Evolutionary conservation across 2,329 filamentous ascomycete species (phyloP).

Genomic region (Plectosphaerella cucumerina): DNA sequence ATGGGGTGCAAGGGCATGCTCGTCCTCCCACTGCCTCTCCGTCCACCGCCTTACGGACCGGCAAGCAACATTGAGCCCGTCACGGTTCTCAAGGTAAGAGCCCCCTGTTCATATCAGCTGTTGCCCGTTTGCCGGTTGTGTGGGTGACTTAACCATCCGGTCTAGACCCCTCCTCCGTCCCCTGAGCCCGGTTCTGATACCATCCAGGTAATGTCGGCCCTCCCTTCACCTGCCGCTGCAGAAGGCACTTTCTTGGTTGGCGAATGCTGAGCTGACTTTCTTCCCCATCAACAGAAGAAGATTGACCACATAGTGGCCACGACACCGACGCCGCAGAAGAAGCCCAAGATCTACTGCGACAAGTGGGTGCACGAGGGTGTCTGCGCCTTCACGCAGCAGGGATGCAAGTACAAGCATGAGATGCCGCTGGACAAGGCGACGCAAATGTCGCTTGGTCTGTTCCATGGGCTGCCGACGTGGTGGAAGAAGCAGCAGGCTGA

Average conservation of each 20-base stretch:
- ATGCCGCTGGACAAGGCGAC: slow-evolving; percentile 70
- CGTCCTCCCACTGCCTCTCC: slow-evolving; percentile 38
- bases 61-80: slow-evolving; percentile 32
- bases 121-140: slow-evolving; percentile 1
- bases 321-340: slow-evolving; percentile 35
- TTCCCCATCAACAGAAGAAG: slow-evolving; percentile 17
- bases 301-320: slow-evolving; percentile 21
- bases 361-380: slow-evolving; percentile 86
- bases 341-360: slow-evolving; percentile 73
- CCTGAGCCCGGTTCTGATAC: slow-evolving; percentile 19
- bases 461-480: slow-evolving; percentile 58
- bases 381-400: slow-evolving; percentile 81
- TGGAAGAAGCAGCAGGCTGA: slow-evolving; percentile 53
- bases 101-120: neutral
- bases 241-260: no score
- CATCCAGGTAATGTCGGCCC: slow-evolving; percentile 24
- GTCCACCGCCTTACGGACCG: slow-evolving; percentile 29
- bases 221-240: neutral
- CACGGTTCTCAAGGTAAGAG: slow-evolving; percentile 31
- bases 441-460: slow-evolving; percentile 67
- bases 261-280: neutral
- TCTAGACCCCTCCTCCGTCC: slow-evolving; percentile 16
- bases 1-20: slow-evolving; percentile 36
- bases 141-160: slow-evolving; percentile 19
- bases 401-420: slow-evolving; percentile 86